These are phyloP conservation scores for Crithidia thermophila DNA, from an alignment of 208 protist genomes.

Conservation along the genomic window DNA sequence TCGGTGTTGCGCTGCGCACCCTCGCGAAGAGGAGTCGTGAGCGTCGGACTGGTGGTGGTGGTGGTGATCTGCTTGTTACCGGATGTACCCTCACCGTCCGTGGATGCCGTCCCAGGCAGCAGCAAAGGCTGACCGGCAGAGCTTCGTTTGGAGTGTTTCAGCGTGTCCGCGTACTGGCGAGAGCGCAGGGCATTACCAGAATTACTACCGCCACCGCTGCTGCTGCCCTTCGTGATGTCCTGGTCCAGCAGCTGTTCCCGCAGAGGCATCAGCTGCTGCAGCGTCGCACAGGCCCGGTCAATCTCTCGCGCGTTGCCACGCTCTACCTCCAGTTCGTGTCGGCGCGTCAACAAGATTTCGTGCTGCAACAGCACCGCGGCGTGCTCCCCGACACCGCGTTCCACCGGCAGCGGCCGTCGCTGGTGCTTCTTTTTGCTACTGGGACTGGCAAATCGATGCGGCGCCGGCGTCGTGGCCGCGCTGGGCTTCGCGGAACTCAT, in stretches of 20 bases:
- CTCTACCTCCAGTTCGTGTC: slow-evolving; percentile 43
- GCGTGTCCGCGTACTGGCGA: too few species aligned
- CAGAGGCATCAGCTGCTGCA: slow-evolving; percentile 38
- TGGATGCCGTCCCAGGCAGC: background rate
- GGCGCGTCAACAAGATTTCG: slow-evolving; percentile 34
- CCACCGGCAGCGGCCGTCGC: slow-evolving; percentile 42
- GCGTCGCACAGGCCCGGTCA: slow-evolving; percentile 41
- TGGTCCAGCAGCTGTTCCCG: slow-evolving; percentile 37
- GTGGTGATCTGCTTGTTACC: slow-evolving; percentile 14
- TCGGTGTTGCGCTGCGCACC: background rate
- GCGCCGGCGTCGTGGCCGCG: background rate
- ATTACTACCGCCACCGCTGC: background rate
- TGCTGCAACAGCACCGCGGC: slow-evolving; percentile 38
- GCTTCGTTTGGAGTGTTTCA: background rate
- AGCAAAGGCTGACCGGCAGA: background rate
- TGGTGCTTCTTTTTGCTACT: slow-evolving; percentile 7
- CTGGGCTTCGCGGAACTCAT: background rate
- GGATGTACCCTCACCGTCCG: slow-evolving; percentile 27
- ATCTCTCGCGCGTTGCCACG: slow-evolving; percentile 42
- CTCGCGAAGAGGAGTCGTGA: too few species aligned
- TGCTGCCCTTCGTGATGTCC: slow-evolving; percentile 19
- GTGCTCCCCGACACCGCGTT: slow-evolving; percentile 53
- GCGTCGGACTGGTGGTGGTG: background rate
- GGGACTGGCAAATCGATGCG: slow-evolving; percentile 9
- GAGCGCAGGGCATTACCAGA: too few species aligned